Conservation (phyloP, 2,329 filamentous ascomycete genomes). For the Sclerotinia spermophila region DNA sequence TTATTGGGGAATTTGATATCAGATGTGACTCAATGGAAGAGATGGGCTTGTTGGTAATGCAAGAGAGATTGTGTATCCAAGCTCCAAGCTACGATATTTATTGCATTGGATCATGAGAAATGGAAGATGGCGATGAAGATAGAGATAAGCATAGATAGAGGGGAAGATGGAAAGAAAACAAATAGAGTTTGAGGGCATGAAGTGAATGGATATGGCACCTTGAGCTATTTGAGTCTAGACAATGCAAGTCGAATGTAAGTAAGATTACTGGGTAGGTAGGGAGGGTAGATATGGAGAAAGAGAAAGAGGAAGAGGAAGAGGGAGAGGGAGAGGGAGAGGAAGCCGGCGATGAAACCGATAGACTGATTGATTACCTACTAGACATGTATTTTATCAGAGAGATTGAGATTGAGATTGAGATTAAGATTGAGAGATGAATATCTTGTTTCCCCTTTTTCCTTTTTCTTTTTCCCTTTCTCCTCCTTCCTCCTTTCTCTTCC, state of each 20-base stretch:
- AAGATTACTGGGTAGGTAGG: too few species aligned
- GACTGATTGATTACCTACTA: too few species aligned
- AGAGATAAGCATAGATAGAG: background rate
- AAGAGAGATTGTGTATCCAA: background rate
- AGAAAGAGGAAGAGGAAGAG: background rate
- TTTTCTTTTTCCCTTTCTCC: background rate
- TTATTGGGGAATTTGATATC: constrained; percentile 8
- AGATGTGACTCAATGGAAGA: background rate
- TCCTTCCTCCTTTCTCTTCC: background rate
- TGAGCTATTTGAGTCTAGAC: background rate
- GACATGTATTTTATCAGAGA: too few species aligned
- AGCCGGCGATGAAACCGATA: background rate
- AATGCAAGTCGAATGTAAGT: background rate
- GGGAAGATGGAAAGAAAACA: background rate
- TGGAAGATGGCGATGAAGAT: background rate
- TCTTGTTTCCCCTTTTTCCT: background rate
- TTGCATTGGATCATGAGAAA: background rate
- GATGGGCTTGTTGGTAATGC: background rate
- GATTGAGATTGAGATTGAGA: too few species aligned
- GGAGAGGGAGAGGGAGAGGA: too few species aligned
- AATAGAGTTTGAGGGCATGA: background rate
- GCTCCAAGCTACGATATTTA: background rate
- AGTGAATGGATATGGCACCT: background rate
- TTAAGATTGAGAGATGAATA: background rate
- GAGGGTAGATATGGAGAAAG: background rate